Conservation (phyloP, 345 rosid species). For the Populus alba region DNA sequence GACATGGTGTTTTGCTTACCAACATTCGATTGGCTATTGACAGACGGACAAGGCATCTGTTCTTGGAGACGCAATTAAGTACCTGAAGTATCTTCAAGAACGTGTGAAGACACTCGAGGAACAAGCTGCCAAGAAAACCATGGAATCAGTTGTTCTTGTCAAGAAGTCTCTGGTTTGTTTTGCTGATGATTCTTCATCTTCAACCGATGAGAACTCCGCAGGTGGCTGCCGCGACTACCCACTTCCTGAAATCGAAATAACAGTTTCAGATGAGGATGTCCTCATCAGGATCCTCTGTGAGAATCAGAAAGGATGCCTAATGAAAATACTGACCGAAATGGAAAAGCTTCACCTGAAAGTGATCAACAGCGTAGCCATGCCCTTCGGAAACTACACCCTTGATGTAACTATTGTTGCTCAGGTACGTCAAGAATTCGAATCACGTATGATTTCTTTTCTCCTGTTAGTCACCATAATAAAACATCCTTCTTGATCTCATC, state of each 20-base stretch:
- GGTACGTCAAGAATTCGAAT: slow-evolving; percentile 34
- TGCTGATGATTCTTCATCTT: slow-evolving; percentile 40
- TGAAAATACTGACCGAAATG: slow-evolving; percentile 41
- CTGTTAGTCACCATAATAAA: too few relatives aligned
- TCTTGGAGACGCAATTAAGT: slow-evolving; percentile 62
- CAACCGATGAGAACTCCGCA: slow-evolving; percentile 23
- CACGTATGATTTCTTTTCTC: not conserved
- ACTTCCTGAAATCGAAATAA: slow-evolving; percentile 68
- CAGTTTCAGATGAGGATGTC: slow-evolving; percentile 50
- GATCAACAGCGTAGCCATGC: slow-evolving; percentile 39
- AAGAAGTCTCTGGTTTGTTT: slow-evolving; percentile 44
- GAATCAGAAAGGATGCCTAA: slow-evolving; percentile 41
- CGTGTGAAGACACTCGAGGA: slow-evolving; percentile 55
- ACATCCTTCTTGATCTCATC: too few relatives aligned
- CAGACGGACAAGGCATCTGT: slow-evolving; percentile 74
- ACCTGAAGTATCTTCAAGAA: slow-evolving; percentile 64
- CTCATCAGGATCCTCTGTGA: slow-evolving; percentile 65
- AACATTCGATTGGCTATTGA: not conserved
- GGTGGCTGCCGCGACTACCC: slow-evolving; percentile 2
- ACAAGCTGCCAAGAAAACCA: slow-evolving; percentile 39
- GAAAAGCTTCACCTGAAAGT: slow-evolving; percentile 50
- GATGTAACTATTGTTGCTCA: slow-evolving; percentile 64
- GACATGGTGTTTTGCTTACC: not conserved
- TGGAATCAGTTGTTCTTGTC: slow-evolving; percentile 50
- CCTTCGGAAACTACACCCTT: slow-evolving; percentile 60